Evolutionary conservation across 495 filamentous ascomycete species (phyloP).

Genomic region (Venustampulla echinocandica): DNA sequence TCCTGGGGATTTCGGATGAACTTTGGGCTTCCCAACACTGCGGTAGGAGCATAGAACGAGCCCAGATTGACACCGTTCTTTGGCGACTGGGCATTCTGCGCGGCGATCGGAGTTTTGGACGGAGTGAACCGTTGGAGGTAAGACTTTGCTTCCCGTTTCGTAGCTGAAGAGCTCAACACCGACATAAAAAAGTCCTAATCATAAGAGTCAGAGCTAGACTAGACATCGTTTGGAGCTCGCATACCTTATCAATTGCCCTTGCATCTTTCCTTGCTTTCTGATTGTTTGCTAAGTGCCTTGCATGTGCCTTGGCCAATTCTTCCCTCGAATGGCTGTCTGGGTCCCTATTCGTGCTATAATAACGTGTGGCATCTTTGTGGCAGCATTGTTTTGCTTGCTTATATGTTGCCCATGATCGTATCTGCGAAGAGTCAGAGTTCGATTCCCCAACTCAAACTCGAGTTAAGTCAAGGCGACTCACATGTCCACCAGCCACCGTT

Average conservation of each 20-base stretch:
- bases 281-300: constrained; percentile 18
- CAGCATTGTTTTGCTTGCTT: background rate
- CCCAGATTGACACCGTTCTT: constrained; percentile 49
- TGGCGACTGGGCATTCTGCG: constrained; percentile 6
- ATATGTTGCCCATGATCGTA: constrained; percentile 9
- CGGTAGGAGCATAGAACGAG: constrained; percentile 50
- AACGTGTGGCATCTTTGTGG: background rate
- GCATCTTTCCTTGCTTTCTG: constrained; percentile 22
- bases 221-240: background rate
- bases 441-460: constrained; percentile 8
- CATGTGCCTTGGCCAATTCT: constrained; percentile 17
- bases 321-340: constrained; percentile 16
- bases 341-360: constrained; percentile 10
- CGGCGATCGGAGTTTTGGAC: constrained; percentile 2
- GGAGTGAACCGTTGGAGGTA: constrained; percentile 75
- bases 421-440: constrained; percentile 38
- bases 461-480: constrained; percentile 11
- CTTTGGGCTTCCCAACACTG: constrained; percentile 54
- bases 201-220: background rate
- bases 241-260: constrained; percentile 19
- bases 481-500: constrained; percentile 22
- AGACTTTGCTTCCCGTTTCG: constrained; percentile 80
- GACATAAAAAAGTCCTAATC: constrained; percentile 72
- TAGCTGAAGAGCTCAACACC: constrained; percentile 72
- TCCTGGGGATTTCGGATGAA: constrained; percentile 44